Evolutionary conservation across 257 asterid genomes (phyloP), one percentile per base, ranked within the genome.

Genomic region (Euphrasia confusa): DNA sequence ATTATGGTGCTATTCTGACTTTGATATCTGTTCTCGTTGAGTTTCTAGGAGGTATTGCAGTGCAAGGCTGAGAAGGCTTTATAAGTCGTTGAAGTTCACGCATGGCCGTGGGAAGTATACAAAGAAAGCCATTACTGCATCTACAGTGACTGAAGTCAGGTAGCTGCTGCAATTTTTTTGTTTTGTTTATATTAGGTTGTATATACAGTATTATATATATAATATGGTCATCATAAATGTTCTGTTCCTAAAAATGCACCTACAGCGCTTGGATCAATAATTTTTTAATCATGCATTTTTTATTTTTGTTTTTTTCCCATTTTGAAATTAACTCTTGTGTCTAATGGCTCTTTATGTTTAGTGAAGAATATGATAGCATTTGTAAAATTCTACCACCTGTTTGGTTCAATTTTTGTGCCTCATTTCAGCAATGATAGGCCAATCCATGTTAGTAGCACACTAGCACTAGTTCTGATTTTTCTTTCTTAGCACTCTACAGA

Each of bases 41-140:
- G 66, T 60, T 63, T 28, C 44, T 75, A 93, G 99, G 95, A 82
- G 96, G 80, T 93, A 93, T 69, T 93, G 97, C 80, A 84, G 87
- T 13, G 96, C 97, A 63, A 83, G 99, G 58, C 61, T 93, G 76
- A 74, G 96, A 73, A 85, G 99, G 72, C 72, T 93, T 78, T 89
- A 93, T 71, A 93, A 89, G 81, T 93, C 97, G 5, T 79, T 92
- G 81, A 92, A 92, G 71, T 87, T 92, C 71, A 92, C 94, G 10
- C 99, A 92, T 72, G 99, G 99, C 58, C 97, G 97, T 63, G 93
- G 94, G 48, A 89, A 85, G 70, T 92, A 89, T 72, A 81, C 86
- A 12, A 92, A 92, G 78, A 82, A 74, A 63, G 65, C 91, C 26
- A 71, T 92, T 50, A 67, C 87, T 56, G 77, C 80, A 24, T 40